A percentile compares a stretch with the other conserved stretches of the same genome.
These are phyloP conservation scores for Globisporangium paddicum DNA, from an alignment of 352 stramenopile species.

Conservation along the genomic window DNA sequence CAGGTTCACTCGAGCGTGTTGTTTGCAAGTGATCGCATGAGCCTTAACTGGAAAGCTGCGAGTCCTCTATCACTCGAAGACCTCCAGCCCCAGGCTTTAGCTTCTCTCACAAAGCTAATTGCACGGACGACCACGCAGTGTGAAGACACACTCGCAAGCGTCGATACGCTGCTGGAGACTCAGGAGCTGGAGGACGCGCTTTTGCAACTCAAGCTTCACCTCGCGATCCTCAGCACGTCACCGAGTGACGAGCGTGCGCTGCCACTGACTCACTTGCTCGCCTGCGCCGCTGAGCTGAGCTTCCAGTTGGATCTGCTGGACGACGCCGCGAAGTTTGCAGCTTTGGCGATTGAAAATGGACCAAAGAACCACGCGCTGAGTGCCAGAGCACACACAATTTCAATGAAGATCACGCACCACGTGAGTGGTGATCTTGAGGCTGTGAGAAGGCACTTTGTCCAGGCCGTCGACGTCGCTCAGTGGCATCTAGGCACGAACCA, in stretches of 20 bases:
- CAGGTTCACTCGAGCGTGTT: slow-evolving; percentile 29
- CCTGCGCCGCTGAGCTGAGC: slow-evolving; percentile 32
- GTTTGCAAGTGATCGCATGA: slow-evolving; percentile 26
- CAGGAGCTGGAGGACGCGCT: slow-evolving; percentile 24
- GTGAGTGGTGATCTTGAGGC: slow-evolving; percentile 12
- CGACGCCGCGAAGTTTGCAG: slow-evolving; percentile 23
- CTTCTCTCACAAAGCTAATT: slow-evolving; percentile 18
- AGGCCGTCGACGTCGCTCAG: slow-evolving; percentile 27
- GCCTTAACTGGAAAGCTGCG: slow-evolving; percentile 30
- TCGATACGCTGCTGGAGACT: slow-evolving; percentile 18
- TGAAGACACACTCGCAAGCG: slow-evolving; percentile 20
- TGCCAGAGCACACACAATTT: slow-evolving; percentile 22
- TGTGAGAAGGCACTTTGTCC: slow-evolving; percentile 17
- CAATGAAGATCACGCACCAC: slow-evolving; percentile 29
- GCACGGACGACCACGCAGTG: slow-evolving; percentile 21
- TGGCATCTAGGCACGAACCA: slow-evolving; percentile 40
- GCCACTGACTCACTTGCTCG: slow-evolving; percentile 32
- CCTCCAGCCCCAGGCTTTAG: slow-evolving; percentile 9
- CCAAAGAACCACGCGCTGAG: slow-evolving; percentile 21
- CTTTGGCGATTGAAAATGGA: slow-evolving; percentile 33
- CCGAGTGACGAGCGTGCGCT: slow-evolving; percentile 28
- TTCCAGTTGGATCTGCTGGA: slow-evolving; percentile 12
- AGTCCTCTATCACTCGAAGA: slow-evolving; percentile 21
- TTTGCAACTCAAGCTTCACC: slow-evolving; percentile 30
- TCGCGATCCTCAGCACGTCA: slow-evolving; percentile 29